Evolutionary conservation across 2,329 filamentous ascomycete genomes (phyloP), one percentile per base, ranked within the genome.

Genomic region (Ophioceras dolichostomum): DNA sequence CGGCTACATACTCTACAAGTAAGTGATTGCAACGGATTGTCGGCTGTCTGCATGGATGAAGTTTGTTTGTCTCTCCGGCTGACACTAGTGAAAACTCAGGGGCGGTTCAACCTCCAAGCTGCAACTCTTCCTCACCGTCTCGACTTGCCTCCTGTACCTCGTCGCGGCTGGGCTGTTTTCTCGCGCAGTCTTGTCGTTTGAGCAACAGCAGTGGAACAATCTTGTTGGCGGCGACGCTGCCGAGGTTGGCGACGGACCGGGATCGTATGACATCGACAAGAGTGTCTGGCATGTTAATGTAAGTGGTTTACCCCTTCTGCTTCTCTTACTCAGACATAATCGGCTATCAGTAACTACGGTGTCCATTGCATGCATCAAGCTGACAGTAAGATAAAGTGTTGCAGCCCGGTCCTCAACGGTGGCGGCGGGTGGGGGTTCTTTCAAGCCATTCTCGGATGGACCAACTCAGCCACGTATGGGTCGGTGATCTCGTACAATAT

Each of bases 401-500:
- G 84, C 55, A 88, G 74, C 49, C 80, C 85, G 0, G 61, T 76
- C 37, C 58, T 79, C 28, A 78, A 84, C 43, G 80, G 82, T 20
- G 80, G 80, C 34, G 32, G 32, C 5, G 83, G 82, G 32, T 94
- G 85, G 86, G 84, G 83, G 39, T 76, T 94, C 46, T 86, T 94
- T 67, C 89, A 93, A 49, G 77, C 83, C 41, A 68, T 94, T 37
- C 67, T 94, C 10, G 86, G 87, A 41, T 94, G 87, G 87, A 73
- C 77, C 43, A 94, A 94, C 62, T 85, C 82, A 10, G 87, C 83
- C 5, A 93, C 86, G 2, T 87, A 89, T 49, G 85, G 86, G 36
- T 88, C 83, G 1, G 81, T 94, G 45, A 76, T 94, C 44, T 78
- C 82, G 1, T 94, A 94, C 62, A 93, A 91, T 54, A 41, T 89